A percentile compares a stretch with the other conserved stretches of the same genome.
phyloP scores from a whole-genome alignment of 768 basidiomycete genomes.

The Trichaptum fuscoviolaceum region DNA sequence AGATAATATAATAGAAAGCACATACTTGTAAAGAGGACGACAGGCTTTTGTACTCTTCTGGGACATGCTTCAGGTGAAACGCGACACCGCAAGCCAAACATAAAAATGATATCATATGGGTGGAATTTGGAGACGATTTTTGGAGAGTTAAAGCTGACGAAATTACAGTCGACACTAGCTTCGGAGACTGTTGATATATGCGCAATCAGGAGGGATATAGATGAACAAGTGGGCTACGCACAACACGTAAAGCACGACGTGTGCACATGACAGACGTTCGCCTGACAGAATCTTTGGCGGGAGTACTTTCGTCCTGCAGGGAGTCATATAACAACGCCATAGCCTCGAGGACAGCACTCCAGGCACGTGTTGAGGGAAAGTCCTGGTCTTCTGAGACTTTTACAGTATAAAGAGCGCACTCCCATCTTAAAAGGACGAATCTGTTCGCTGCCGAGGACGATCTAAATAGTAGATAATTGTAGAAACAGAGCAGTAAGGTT shows the following conservation, averaged over 20 bases:
- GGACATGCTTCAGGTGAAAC: constrained; percentile 56
- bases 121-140: constrained; percentile 42
- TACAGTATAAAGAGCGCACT: constrained; percentile 53
- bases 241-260: constrained; percentile 64
- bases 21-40: constrained; percentile 39
- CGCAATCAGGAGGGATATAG: not conserved
- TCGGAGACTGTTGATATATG: constrained; percentile 25
- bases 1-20: not conserved
- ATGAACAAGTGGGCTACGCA: constrained; percentile 23
- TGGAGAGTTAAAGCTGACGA: constrained; percentile 44
- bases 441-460: constrained; percentile 55
- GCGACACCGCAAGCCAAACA: constrained; percentile 68
- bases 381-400: constrained; percentile 40
- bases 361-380: constrained; percentile 43
- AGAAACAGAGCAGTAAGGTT: not conserved
- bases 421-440: constrained; percentile 71
- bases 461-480: constrained; percentile 21
- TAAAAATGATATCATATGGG: constrained; percentile 46
- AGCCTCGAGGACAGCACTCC: constrained; percentile 46
- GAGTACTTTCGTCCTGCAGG: constrained; percentile 45
- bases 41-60: constrained; percentile 38
- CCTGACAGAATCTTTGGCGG: constrained; percentile 53
- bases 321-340: constrained; percentile 58
- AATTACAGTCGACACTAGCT: constrained; percentile 46
- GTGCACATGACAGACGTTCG: constrained; percentile 55